phyloP scores from a whole-genome alignment of 2,329 filamentous ascomycete genomes.

The Calonectria pauciramosa region DNA sequence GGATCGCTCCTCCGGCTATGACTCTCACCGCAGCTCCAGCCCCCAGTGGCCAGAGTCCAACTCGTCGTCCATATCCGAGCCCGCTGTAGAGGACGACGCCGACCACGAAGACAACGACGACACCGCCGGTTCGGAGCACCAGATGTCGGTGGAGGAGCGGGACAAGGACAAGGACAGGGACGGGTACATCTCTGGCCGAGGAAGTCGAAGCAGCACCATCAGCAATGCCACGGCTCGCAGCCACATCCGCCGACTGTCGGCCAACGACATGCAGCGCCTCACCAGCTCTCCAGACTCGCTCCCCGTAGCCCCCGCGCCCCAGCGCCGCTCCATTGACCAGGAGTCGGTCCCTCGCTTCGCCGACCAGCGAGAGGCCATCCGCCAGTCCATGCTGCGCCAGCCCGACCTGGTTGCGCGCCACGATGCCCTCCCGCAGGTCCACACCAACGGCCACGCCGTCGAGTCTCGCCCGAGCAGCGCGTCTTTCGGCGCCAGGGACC shows the following conservation, averaged over 20 bases:
- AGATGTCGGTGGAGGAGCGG: neutral
- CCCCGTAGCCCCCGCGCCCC: constrained; percentile 62
- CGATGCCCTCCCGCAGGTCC: constrained; percentile 31
- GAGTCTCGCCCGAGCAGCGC: constrained; percentile 38
- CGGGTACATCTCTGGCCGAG: constrained; percentile 33
- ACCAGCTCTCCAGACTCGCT: constrained; percentile 70
- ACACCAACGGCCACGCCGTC: constrained; percentile 42
- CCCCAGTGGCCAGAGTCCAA: constrained; percentile 41
- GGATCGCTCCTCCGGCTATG: constrained; percentile 49
- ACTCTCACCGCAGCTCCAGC: constrained; percentile 40
- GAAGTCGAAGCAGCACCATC: constrained; percentile 48
- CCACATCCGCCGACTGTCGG: constrained; percentile 67
- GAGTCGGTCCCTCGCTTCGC: constrained; percentile 49
- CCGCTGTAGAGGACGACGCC: constrained; percentile 41
- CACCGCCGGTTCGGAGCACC: constrained; percentile 10
- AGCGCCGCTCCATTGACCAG: constrained; percentile 55
- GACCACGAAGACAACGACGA: neutral
- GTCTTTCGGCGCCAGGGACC: constrained; percentile 33
- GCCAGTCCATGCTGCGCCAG: constrained; percentile 47
- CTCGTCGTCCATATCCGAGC: constrained; percentile 50
- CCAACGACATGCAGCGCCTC: constrained; percentile 70
- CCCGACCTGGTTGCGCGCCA: constrained; percentile 34
- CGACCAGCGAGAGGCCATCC: constrained; percentile 49
- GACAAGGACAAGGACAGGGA: constrained; percentile 16
- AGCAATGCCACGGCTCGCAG: constrained; percentile 54